Evolutionary conservation across 108 stramenopile genomes (phyloP), one percentile per base, ranked within the genome.

Genomic region (Fistulifera pelliculosa): DNA sequence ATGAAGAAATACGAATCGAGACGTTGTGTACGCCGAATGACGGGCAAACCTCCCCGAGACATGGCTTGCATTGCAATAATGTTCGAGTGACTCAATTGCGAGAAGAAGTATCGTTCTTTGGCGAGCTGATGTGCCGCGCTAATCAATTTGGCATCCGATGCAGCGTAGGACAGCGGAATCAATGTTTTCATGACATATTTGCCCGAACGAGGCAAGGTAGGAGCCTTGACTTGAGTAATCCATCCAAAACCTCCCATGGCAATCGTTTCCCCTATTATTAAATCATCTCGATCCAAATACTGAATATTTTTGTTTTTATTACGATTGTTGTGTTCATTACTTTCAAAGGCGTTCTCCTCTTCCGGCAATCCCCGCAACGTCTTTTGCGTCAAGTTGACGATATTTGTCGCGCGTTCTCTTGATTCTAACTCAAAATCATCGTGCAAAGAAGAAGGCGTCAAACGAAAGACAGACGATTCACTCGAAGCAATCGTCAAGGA

Each of bases 181-280:
- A 90, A 54, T 44, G 76, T 77, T 58, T 90, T 90, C 52, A 90
- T 69, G 41, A 77, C 78, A 65, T 66, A 76, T 17, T 24, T 58
- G 17, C 41, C 39, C 16, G 23, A 27, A 7, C 11, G 11, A 25
- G 60, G 58, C 28, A 71, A 49, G 13, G 66, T 60, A 27, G 68
- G 60, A 0, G 66, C 58, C 0, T 49, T 35, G 52, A 77, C 69
- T 12, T 31, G 26, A 17, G 47, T 27, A 0, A 73, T 56, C 8
- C 21, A 61, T 41, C 69, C 68, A 60, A 77, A 77, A 23, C 71
- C 76, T 15, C 71, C 76, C 27, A 59, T 66, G 1, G 70, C 76
- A 38, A 77, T 69, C 54, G 69, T 40, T 21, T 66, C 57, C n/a
- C 76, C 76, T 13, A 72, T 47, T 11, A 67, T 62, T 28, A 77